Conservation (phyloP, 345 rosid species). For the Bretschneidera sinensis region DNA sequence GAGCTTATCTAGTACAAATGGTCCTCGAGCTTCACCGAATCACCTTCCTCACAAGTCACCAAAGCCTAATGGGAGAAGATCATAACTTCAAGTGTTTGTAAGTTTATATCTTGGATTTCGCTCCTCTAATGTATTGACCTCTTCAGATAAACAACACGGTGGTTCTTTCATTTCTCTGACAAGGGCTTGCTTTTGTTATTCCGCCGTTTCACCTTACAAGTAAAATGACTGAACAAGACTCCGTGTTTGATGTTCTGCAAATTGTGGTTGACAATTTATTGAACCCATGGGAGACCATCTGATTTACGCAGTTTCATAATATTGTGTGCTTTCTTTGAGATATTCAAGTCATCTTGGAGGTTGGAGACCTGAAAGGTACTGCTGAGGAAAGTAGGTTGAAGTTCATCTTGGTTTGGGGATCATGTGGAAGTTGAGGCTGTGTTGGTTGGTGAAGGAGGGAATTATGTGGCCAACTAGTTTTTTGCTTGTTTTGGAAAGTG, state of each 20-base stretch:
- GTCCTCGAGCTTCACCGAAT: slow-evolving; percentile 56
- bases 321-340: neutral
- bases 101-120: neutral
- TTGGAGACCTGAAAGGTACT: neutral
- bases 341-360: neutral
- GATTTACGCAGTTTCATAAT: neutral
- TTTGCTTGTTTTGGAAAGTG: neutral
- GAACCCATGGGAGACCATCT: neutral
- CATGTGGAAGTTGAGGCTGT: neutral
- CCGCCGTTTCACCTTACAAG: neutral
- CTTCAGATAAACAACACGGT: neutral
- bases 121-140: neutral
- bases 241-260: neutral
- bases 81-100: slow-evolving; percentile 13
- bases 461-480: neutral
- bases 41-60: slow-evolving; percentile 53
- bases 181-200: neutral
- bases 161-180: neutral
- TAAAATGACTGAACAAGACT: neutral
- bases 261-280: neutral
- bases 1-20: slow-evolving; percentile 56
- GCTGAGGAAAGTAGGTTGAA: neutral
- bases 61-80: slow-evolving; percentile 53
- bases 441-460: neutral
- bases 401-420: neutral